phyloP scores from a whole-genome alignment of 768 basidiomycete genomes.

The Nevesoporus exiguus region DNA sequence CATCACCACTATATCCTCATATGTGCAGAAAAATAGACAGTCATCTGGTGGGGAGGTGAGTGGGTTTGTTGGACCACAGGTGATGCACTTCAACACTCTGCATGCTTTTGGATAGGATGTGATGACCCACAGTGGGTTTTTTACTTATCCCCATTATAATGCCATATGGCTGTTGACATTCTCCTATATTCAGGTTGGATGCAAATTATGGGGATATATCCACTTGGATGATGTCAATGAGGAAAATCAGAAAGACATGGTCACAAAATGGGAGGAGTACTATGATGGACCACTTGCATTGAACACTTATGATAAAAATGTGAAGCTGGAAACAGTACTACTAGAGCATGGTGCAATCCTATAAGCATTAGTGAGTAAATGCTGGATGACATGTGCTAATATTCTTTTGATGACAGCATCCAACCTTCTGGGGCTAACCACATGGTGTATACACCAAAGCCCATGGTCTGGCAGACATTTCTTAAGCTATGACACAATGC shows the following conservation, averaged over 20 bases:
- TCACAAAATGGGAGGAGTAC: not conserved
- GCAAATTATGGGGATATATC: not conserved
- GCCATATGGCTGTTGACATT: not conserved
- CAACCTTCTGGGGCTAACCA: not conserved
- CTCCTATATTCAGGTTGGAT: not conserved
- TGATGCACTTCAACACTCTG: not conserved
- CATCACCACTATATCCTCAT: too few relatives aligned
- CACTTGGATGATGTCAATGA: not conserved
- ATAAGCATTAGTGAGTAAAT: too few relatives aligned
- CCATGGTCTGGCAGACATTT: not conserved
- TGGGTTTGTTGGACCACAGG: not conserved
- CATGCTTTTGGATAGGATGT: not conserved
- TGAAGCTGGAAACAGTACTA: not conserved
- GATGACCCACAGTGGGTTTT: not conserved
- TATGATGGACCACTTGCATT: not conserved
- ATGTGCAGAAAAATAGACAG: too few relatives aligned
- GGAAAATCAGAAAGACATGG: not conserved
- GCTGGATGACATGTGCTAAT: too few relatives aligned
- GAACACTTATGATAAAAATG: not conserved
- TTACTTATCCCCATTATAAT: conserved; percentile 4
- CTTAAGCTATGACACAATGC: not conserved
- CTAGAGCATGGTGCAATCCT: not conserved
- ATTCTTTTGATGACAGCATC: not conserved
- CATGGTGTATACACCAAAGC: not conserved
- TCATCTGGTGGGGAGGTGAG: too few relatives aligned